Evolutionary conservation across 108 stramenopile genomes (phyloP).

Genomic region (Skeletonema menzelii): DNA sequence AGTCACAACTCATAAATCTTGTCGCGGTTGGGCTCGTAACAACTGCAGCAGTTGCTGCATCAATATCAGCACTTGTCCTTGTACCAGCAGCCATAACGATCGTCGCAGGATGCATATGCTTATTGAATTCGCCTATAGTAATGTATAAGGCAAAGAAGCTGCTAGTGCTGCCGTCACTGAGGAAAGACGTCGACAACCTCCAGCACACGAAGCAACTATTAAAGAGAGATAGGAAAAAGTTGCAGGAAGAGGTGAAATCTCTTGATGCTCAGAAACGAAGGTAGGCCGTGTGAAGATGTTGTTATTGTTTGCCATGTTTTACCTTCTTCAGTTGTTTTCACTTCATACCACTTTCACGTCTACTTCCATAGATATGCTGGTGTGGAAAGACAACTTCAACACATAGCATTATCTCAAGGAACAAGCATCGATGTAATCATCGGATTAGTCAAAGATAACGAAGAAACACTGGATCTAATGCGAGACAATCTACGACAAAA

Average conservation of each 20-base stretch:
- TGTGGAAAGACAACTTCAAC: constrained; percentile 17
- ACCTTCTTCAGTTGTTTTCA: background rate
- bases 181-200: constrained; percentile 5
- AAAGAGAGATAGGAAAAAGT: background rate
- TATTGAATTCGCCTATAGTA: constrained; percentile 16
- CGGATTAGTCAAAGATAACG: constrained; percentile 22
- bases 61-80: constrained; percentile 16
- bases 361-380: constrained; percentile 15
- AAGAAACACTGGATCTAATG: constrained; percentile 39
- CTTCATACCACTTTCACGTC: background rate
- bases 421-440: constrained; percentile 12
- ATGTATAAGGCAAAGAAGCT: constrained; percentile 27
- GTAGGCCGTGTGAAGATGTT: background rate
- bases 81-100: constrained; percentile 15
- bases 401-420: constrained; percentile 12
- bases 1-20: constrained; percentile 1
- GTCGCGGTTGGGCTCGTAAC: constrained; percentile 3
- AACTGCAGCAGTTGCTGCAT: constrained; percentile 18
- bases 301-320: background rate
- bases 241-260: constrained; percentile 11
- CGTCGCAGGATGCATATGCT: constrained; percentile 19
- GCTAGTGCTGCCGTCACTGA: constrained; percentile 1
- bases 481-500: constrained; percentile 39
- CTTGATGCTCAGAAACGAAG: background rate
- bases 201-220: background rate